Conservation (phyloP, 2,329 filamentous ascomycete genomes). For the Alternaria triticimaculans region DNA sequence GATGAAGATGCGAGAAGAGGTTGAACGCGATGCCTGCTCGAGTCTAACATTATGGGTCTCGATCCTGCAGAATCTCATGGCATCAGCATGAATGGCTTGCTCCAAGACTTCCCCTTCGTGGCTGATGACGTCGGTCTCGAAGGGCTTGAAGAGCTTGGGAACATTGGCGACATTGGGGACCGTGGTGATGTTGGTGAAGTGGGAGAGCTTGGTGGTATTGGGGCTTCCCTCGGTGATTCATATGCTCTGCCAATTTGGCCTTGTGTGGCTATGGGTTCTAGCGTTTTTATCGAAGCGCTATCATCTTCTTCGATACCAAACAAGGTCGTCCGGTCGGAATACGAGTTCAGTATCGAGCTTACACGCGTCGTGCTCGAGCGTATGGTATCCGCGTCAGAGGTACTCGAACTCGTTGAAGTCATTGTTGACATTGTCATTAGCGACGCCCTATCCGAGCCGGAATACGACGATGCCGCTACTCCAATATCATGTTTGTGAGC, state of each 20-base stretch:
- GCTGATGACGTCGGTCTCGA: conserved; percentile 17
- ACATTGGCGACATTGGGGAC: conserved; percentile 16
- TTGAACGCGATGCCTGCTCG: conserved; percentile 16
- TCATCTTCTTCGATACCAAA: conserved; percentile 43
- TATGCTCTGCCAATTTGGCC: conserved; percentile 20
- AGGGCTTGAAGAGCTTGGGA: conserved; percentile 22
- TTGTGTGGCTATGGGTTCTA: conserved; percentile 21
- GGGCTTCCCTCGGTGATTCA: conserved; percentile 21
- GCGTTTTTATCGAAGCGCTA: conserved; percentile 34
- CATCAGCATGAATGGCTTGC: conserved; percentile 39
- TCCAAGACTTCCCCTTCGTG: conserved; percentile 37
- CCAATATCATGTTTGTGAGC: conserved; percentile 41
- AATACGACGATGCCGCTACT: conserved; percentile 28
- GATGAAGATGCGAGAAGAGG: background rate
- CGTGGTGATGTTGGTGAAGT: conserved; percentile 11
- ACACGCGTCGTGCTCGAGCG: conserved; percentile 33
- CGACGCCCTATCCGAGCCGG: conserved; percentile 38
- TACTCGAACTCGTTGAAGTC: conserved; percentile 31
- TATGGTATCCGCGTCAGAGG: conserved; percentile 41
- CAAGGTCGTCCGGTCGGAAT: conserved; percentile 38
- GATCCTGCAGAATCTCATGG: conserved; percentile 24
- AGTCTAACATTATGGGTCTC: conserved; percentile 1
- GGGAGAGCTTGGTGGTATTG: conserved; percentile 28
- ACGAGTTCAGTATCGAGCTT: conserved; percentile 41
- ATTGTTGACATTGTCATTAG: conserved; percentile 39